These are phyloP conservation scores for Stemphylium lycopersici DNA, from an alignment of 2,329 filamentous ascomycete species.

Conservation along the genomic window DNA sequence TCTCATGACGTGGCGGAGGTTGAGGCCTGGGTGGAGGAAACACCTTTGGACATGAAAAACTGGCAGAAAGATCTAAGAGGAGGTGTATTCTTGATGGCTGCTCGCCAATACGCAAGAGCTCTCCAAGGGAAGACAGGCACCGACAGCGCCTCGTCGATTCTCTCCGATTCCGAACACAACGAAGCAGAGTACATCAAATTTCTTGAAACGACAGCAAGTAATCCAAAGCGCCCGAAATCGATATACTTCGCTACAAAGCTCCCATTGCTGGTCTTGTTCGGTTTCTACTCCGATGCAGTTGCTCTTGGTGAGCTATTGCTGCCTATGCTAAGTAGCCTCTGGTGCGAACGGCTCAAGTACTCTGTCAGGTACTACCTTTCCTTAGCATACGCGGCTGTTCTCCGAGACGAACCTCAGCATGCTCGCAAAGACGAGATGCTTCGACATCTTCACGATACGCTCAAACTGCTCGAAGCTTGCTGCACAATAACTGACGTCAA, in stretches of 20 bases:
- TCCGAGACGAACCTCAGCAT: conserved; percentile 47
- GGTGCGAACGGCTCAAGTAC: conserved; percentile 53
- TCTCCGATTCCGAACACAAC: conserved; percentile 72
- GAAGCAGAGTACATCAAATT: conserved; percentile 61
- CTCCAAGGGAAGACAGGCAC: conserved; percentile 74
- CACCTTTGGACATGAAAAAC: conserved; percentile 74
- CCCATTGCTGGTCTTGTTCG: conserved; percentile 51
- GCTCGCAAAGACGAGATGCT: conserved; percentile 57
- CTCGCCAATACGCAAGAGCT: conserved; percentile 70
- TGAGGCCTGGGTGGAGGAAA: conserved; percentile 72
- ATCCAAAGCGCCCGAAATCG: conserved; percentile 68
- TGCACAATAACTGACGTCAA: conserved; percentile 70
- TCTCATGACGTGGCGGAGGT: conserved; percentile 73
- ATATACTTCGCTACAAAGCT: conserved; percentile 68
- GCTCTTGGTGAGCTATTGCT: conserved; percentile 51
- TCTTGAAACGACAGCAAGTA: conserved; percentile 57
- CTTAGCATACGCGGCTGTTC: conserved; percentile 48
- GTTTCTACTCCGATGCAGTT: conserved; percentile 51
- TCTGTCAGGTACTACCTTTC: conserved; percentile 52
- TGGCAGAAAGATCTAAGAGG: conserved; percentile 76
- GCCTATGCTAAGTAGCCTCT: conserved; percentile 51
- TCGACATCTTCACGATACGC: conserved; percentile 60
- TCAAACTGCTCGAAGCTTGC: conserved; percentile 68
- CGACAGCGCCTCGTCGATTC: conserved; percentile 60
- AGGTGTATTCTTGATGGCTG: conserved; percentile 70